A percentile compares a stretch with the other conserved stretches of the same genome.
Evolutionary conservation across 2,329 filamentous ascomycete genomes (phyloP).

Genomic region (Ampelomyces quisqualis): DNA sequence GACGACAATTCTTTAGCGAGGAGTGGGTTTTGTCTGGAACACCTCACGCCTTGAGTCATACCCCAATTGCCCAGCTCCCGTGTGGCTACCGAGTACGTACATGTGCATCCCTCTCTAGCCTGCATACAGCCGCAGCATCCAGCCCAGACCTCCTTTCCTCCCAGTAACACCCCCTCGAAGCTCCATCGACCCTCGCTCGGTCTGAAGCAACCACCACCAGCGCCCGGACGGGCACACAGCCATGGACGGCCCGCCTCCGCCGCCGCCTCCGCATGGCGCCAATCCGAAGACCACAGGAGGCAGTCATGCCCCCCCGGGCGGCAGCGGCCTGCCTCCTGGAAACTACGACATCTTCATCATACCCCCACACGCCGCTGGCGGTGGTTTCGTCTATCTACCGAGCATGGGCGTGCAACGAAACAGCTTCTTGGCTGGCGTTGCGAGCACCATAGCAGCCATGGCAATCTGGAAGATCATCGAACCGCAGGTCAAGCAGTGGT

Average conservation of each 20-base stretch:
- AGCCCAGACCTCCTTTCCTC: background rate
- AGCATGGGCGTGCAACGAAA: constrained; percentile 83
- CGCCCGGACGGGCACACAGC: constrained; percentile 30
- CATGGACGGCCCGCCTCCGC: constrained; percentile 62
- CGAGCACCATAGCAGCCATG: constrained; percentile 70
- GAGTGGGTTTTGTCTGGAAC: constrained; percentile 2
- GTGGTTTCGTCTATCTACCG: constrained; percentile 91
- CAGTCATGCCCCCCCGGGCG: constrained; percentile 23
- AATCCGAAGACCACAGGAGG: constrained; percentile 62
- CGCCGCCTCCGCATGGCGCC: constrained; percentile 81
- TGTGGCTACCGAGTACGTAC: too few species aligned
- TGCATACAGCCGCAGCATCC: too few species aligned
- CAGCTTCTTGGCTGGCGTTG: constrained; percentile 86
- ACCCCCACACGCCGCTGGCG: constrained; percentile 83
- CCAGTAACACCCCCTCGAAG: constrained; percentile 6
- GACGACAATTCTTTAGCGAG: constrained; percentile 2
- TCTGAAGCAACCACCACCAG: constrained; percentile 16
- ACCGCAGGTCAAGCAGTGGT: constrained; percentile 73
- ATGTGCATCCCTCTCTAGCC: too few species aligned
- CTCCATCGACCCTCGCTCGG: constrained; percentile 6
- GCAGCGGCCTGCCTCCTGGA: constrained; percentile 71
- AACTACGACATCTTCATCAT: constrained; percentile 99
- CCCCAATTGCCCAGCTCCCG: too few species aligned
- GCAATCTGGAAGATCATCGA: constrained; percentile 71
- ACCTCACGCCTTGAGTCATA: too few species aligned